A percentile compares a stretch with the other conserved stretches of the same genome.
These are phyloP conservation scores for Fusarium staphyleae DNA, from an alignment of 2,329 filamentous ascomycete species.

Conservation along the genomic window DNA sequence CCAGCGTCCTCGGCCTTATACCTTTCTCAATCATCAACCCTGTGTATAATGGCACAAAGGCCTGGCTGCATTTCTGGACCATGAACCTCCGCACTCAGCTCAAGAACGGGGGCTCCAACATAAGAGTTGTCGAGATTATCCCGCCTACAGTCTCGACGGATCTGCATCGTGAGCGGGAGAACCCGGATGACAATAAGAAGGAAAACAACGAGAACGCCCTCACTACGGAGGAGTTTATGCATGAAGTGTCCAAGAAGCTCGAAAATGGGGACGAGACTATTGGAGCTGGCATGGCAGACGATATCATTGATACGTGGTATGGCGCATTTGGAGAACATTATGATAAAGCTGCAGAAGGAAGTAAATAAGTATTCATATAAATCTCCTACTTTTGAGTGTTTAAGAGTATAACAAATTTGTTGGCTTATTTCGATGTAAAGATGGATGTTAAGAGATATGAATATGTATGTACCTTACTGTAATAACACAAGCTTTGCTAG, in stretches of 20 bases:
- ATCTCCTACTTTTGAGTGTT: no score
- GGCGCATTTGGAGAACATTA: slow-evolving; percentile 45
- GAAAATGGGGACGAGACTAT: slow-evolving; percentile 58
- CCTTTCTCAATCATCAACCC: slow-evolving; percentile 63
- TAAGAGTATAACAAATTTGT: no score
- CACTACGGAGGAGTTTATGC: slow-evolving; percentile 62
- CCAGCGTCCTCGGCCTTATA: slow-evolving; percentile 59
- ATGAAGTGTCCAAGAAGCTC: slow-evolving; percentile 53
- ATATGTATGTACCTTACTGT: no score
- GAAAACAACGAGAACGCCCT: slow-evolving; percentile 53
- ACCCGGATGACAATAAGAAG: slow-evolving; percentile 67
- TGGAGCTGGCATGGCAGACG: slow-evolving; percentile 51
- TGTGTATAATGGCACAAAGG: slow-evolving; percentile 66
- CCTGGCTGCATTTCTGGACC: slow-evolving; percentile 63
- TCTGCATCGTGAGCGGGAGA: slow-evolving; percentile 60
- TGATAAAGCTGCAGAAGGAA: slow-evolving; percentile 7
- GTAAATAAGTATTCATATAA: not conserved
- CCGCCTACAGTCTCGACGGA: slow-evolving; percentile 63
- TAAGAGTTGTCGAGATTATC: slow-evolving; percentile 62
- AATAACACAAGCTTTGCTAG: no score
- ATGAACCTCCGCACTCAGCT: slow-evolving; percentile 63
- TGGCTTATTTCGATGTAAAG: no score
- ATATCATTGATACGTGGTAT: slow-evolving; percentile 55
- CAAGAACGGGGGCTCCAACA: slow-evolving; percentile 44
- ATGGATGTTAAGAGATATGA: no score